A percentile compares a stretch with the other conserved stretches of the same genome.
These are phyloP conservation scores for Yamadazyma diddensiae DNA, from an alignment of 1,139 yeast genomes.

Conservation along the genomic window DNA sequence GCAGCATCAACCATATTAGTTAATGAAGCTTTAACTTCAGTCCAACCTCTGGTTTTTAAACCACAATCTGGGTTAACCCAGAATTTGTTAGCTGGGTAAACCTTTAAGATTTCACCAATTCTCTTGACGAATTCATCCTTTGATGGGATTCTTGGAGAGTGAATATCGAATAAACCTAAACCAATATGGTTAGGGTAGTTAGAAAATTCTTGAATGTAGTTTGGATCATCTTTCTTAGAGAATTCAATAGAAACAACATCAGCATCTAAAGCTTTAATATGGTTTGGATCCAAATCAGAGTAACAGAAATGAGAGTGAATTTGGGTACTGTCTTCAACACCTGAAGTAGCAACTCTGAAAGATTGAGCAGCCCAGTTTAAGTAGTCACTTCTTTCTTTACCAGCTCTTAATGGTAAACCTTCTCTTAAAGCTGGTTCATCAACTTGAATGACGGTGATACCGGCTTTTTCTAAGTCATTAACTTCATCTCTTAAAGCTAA, in stretches of 20 bases:
- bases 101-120: slow-evolving; percentile 91
- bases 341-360: slow-evolving; percentile 99
- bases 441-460: slow-evolving; percentile 96
- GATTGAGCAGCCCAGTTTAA: slow-evolving; percentile 99
- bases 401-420: slow-evolving; percentile 99
- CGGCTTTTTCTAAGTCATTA: slow-evolving; percentile 95
- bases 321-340: slow-evolving; percentile 93
- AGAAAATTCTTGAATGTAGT: slow-evolving; percentile 95
- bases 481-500: slow-evolving; percentile 98
- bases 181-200: slow-evolving; percentile 99
- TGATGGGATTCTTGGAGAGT: slow-evolving; percentile 99
- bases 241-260: slow-evolving; percentile 98
- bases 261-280: slow-evolving; percentile 98
- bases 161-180: slow-evolving; percentile 97
- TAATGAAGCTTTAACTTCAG: slow-evolving; percentile 79
- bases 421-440: slow-evolving; percentile 99
- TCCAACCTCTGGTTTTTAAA: slow-evolving; percentile 97
- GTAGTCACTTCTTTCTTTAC: slow-evolving; percentile 94
- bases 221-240: slow-evolving; percentile 99
- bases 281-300: slow-evolving; percentile 99
- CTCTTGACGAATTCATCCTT: slow-evolving; percentile 92
- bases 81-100: slow-evolving; percentile 95
- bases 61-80: slow-evolving; percentile 99
- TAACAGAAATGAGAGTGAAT: slow-evolving; percentile 99
- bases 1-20: slow-evolving; percentile 99